phyloP scores from a whole-genome alignment of 768 basidiomycete species.

The Phanerochaete sordida region DNA sequence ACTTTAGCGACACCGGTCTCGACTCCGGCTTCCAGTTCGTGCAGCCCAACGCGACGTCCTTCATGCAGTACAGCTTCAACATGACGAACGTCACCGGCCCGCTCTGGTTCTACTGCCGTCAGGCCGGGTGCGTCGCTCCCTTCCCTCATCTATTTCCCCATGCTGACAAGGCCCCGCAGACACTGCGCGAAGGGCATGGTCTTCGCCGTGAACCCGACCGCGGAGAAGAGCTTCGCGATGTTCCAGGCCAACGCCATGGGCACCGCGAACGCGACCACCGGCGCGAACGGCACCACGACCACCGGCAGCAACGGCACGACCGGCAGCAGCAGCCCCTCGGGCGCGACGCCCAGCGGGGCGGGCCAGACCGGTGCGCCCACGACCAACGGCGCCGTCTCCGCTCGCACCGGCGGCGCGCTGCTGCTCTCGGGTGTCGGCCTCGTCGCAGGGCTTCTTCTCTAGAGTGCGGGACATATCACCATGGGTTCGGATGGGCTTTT shows the following conservation, averaged over 20 bases:
- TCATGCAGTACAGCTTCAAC: conserved; percentile 45
- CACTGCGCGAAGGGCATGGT: conserved; percentile 60
- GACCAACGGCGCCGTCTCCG: not conserved
- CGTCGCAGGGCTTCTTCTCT: conserved; percentile 7
- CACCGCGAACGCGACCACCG: conserved; percentile 11
- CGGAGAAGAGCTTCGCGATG: conserved; percentile 39
- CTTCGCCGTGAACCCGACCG: conserved; percentile 52
- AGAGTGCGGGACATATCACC: not conserved
- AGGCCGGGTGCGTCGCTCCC: conserved; percentile 32
- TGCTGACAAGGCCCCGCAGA: conserved; percentile 15
- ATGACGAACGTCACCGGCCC: conserved; percentile 43
- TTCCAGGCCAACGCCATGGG: conserved; percentile 35
- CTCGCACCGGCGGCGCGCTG: not conserved
- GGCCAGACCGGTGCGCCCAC: conserved; percentile 6
- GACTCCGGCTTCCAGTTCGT: conserved; percentile 49
- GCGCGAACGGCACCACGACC: conserved; percentile 11
- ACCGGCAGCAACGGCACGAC: conserved; percentile 14
- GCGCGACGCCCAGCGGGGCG: not conserved
- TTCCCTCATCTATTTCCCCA: not conserved
- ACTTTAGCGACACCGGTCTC: conserved; percentile 33
- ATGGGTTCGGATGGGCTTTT: not conserved
- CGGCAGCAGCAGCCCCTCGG: conserved; percentile 19
- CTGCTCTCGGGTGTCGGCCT: conserved; percentile 8
- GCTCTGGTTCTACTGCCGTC: conserved; percentile 62
- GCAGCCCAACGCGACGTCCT: conserved; percentile 28